These are phyloP conservation scores for Colletotrichum scovillei DNA, from an alignment of 2,329 filamentous ascomycete species.

Conservation along the genomic window DNA sequence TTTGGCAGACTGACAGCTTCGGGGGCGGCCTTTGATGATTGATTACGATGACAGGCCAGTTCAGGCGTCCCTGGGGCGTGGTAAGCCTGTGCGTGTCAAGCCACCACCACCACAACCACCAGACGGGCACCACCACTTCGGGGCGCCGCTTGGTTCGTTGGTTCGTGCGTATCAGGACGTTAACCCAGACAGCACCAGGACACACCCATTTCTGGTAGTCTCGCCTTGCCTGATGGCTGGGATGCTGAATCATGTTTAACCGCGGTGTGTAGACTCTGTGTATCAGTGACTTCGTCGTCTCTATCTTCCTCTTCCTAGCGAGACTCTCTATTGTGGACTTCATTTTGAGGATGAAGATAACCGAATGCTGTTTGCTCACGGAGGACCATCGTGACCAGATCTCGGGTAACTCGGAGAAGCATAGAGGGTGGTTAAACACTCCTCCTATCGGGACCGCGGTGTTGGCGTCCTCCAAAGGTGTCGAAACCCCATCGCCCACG, in stretches of 20 bases:
- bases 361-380: neutral
- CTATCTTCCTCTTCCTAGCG: neutral
- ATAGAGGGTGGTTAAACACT: neutral
- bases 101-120: neutral
- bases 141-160: slow-evolving; percentile 17
- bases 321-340: neutral
- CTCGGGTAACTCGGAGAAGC: neutral
- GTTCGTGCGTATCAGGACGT: slow-evolving; percentile 28
- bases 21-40: neutral
- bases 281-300: neutral
- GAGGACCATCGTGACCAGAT: neutral
- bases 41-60: neutral
- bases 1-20: neutral
- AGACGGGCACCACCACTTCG: neutral
- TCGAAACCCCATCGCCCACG: neutral
- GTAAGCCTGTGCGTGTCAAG: neutral
- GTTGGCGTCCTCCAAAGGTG: neutral
- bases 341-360: neutral
- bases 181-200: neutral
- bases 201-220: neutral
- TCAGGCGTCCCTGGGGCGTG: neutral
- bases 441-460: neutral
- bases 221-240: neutral
- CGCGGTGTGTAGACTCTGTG: neutral
- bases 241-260: slow-evolving; percentile 27